Conservation (phyloP, 1,284 basidiomycete species). For the Rhodotorula sp. region DNA sequence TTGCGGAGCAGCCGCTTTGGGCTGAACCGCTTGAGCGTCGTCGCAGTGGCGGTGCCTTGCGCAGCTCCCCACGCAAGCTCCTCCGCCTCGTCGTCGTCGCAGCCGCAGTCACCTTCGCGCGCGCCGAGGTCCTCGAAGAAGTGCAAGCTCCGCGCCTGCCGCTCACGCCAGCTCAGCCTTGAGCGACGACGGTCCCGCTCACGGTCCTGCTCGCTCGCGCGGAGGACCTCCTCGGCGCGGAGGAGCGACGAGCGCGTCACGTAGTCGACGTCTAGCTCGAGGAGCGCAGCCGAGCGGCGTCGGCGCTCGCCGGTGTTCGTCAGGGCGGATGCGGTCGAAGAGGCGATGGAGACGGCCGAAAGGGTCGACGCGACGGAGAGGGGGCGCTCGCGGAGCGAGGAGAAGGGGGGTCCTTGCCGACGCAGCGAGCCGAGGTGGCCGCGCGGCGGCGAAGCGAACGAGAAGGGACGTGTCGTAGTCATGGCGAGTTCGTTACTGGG, state of each 20-base stretch:
- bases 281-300: conserved; percentile 10
- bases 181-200: conserved; percentile 13
- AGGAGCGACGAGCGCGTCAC: conserved; percentile 17
- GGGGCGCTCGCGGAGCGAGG: neutral
- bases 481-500: neutral
- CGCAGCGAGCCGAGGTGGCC: neutral
- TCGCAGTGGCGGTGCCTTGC: too few relatives aligned
- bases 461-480: neutral
- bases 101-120: neutral
- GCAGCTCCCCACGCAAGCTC: neutral
- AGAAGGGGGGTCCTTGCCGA: neutral
- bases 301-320: conserved; percentile 4
- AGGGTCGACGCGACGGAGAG: conserved; percentile 15
- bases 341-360: conserved; percentile 13
- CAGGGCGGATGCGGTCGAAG: neutral
- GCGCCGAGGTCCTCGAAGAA: neutral
- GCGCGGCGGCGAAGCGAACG: neutral
- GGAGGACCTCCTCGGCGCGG: conserved; percentile 19
- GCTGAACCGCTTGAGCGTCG: neutral
- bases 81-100: neutral
- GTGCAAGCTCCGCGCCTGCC: neutral
- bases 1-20: conserved; percentile 10
- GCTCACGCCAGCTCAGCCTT: conserved; percentile 4
- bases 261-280: conserved; percentile 10
- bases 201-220: conserved; percentile 19